Evolutionary conservation across 2,329 filamentous ascomycete genomes (phyloP).

Genomic region (Talaromyces sp.): DNA sequence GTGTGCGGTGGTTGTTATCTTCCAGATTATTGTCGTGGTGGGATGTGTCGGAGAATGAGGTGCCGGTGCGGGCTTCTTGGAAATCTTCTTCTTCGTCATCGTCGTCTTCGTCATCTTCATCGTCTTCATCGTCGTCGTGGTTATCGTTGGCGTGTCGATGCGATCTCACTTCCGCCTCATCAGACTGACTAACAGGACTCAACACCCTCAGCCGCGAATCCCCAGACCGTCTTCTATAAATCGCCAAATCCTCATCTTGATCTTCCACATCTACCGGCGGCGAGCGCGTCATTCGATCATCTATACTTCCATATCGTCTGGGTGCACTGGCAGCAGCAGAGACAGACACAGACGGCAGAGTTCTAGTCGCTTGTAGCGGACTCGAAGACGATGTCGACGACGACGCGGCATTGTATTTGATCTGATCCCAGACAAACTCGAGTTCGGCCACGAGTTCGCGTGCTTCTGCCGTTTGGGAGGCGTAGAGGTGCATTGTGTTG

Average conservation of each 20-base stretch:
- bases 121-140: conserved; percentile 9
- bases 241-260: conserved; percentile 48
- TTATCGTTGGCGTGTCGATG: not conserved
- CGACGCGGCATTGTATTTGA: conserved; percentile 71
- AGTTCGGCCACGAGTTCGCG: conserved; percentile 86
- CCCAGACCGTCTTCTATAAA: conserved; percentile 43
- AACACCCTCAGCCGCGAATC: conserved; percentile 67
- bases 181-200: conserved; percentile 81
- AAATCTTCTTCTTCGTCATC: conserved; percentile 21
- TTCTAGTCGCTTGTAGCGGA: conserved; percentile 32
- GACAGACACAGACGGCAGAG: conserved; percentile 27
- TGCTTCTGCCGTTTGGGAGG: conserved; percentile 75
- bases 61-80: conserved; percentile 38
- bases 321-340: conserved; percentile 6
- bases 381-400: conserved; percentile 47
- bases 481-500: conserved; percentile 95
- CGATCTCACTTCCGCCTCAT: conserved; percentile 53
- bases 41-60: conserved; percentile 24
- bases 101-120: conserved; percentile 16
- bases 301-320: conserved; percentile 36
- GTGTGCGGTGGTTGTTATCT: conserved; percentile 34
- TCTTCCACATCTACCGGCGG: conserved; percentile 23
- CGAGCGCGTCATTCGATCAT: conserved; percentile 36
- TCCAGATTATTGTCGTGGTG: conserved; percentile 26
- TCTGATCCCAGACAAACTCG: conserved; percentile 99